These are phyloP conservation scores for Cyclotella atomus DNA, from an alignment of 108 stramenopile genomes.

Conservation along the genomic window DNA sequence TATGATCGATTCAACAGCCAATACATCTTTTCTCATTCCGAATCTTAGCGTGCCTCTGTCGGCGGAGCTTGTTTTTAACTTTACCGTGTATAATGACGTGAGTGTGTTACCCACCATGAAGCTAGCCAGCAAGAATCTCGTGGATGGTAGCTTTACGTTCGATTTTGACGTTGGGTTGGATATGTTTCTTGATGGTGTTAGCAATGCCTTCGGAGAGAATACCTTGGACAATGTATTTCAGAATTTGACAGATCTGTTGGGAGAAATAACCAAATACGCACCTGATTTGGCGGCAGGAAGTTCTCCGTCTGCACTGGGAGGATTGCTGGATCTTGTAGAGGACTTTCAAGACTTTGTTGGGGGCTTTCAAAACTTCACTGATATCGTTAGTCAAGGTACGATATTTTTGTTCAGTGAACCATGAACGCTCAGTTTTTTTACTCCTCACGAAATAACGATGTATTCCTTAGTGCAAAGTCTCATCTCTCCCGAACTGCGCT, in stretches of 20 bases:
- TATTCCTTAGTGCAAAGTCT: neutral
- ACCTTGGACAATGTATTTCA: neutral
- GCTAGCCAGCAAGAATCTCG: neutral
- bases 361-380: slow-evolving; percentile 1
- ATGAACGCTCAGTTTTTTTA: neutral
- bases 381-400: slow-evolving; percentile 17
- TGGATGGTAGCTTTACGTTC: neutral
- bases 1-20: neutral
- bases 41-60: slow-evolving; percentile 11
- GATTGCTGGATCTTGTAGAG: slow-evolving; percentile 19
- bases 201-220: neutral
- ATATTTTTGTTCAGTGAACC: neutral
- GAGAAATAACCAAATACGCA: neutral
- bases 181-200: slow-evolving; percentile 14
- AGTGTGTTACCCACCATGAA: neutral
- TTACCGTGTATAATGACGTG: neutral
- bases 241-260: neutral
- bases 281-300: slow-evolving; percentile 14
- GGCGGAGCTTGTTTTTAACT: slow-evolving; percentile 21
- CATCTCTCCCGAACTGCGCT: neutral
- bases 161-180: slow-evolving; percentile 28
- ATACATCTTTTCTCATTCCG: slow-evolving; percentile 18
- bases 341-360: slow-evolving; percentile 4
- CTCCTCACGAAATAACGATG: neutral
- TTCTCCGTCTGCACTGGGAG: slow-evolving; percentile 8